These are phyloP conservation scores for Pythium phragmitis DNA, from an alignment of 352 stramenopile genomes.

Conservation along the genomic window DNA sequence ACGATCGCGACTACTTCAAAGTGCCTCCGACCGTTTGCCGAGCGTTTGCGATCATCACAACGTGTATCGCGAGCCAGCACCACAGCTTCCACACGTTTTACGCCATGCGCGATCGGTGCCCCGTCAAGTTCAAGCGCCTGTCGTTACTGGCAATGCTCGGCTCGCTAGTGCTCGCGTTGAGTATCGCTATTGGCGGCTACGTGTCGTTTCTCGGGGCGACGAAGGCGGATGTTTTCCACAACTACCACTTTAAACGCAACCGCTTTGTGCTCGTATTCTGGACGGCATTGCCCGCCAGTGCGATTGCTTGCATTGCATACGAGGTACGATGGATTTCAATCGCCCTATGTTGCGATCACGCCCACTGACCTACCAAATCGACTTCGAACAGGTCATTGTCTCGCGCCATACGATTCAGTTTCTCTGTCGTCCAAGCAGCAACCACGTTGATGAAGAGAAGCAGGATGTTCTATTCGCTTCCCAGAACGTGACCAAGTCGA, in stretches of 20 bases:
- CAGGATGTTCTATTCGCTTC: constrained; percentile 41
- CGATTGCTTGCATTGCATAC: constrained; percentile 41
- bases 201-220: constrained; percentile 46
- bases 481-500: constrained; percentile 9
- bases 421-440: constrained; percentile 27
- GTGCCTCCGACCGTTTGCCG: constrained; percentile 52
- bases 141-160: constrained; percentile 33
- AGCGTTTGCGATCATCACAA: constrained; percentile 46
- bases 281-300: constrained; percentile 41
- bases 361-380: not conserved
- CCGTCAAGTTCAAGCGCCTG: constrained; percentile 34
- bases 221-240: constrained; percentile 43
- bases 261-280: constrained; percentile 38
- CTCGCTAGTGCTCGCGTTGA: constrained; percentile 35
- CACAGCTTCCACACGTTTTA: constrained; percentile 62
- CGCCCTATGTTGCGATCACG: not conserved
- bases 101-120: constrained; percentile 40
- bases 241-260: constrained; percentile 42
- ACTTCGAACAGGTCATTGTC: constrained; percentile 38
- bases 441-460: constrained; percentile 20
- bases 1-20: constrained; percentile 41
- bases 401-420: constrained; percentile 45
- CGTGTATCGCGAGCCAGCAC: constrained; percentile 42
- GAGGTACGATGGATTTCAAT: constrained; percentile 32
- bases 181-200: constrained; percentile 51